Conservation (phyloP, 1,284 basidiomycete species). For the Naganishia liquefaciens region DNA sequence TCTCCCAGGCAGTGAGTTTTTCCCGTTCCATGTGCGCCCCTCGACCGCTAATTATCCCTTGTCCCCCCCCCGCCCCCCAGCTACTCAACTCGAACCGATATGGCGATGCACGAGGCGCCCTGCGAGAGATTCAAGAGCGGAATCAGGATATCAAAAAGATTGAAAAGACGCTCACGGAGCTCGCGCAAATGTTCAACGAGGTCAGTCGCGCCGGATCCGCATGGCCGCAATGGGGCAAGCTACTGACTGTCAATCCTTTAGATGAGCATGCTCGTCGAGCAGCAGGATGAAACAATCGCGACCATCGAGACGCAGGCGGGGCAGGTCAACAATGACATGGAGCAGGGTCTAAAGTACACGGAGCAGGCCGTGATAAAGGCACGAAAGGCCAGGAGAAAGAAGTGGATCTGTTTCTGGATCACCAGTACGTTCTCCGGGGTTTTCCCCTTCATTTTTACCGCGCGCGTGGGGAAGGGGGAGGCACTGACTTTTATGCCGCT, state of each 20-base stretch:
- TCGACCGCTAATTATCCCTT: neutral
- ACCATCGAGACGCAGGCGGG: constrained; percentile 65
- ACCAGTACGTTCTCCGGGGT: constrained; percentile 28
- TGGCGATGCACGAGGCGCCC: constrained; percentile 78
- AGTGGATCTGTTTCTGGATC: constrained; percentile 67
- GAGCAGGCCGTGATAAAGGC: constrained; percentile 73
- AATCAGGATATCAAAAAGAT: constrained; percentile 86
- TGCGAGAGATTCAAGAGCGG: constrained; percentile 85
- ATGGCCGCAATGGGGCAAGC: constrained; percentile 69
- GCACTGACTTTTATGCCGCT: constrained; percentile 1
- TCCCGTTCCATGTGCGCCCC: neutral
- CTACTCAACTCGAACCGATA: constrained; percentile 80
- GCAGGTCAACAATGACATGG: constrained; percentile 67
- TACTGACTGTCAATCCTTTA: constrained; percentile 43
- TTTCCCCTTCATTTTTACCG: neutral
- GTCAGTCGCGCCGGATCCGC: constrained; percentile 62
- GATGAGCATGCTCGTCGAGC: constrained; percentile 75
- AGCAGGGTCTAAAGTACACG: constrained; percentile 66
- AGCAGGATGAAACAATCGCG: constrained; percentile 74
- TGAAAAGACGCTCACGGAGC: constrained; percentile 81
- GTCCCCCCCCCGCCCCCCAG: constrained; percentile 53
- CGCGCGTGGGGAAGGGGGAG: neutral
- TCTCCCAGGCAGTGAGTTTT: constrained; percentile 75
- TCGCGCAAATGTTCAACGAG: constrained; percentile 85
- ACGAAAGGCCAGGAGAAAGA: constrained; percentile 72